Base-by-base conservation (phyloP, 257 asterid species). In the Dorcoceras hygrometricum region DNA sequence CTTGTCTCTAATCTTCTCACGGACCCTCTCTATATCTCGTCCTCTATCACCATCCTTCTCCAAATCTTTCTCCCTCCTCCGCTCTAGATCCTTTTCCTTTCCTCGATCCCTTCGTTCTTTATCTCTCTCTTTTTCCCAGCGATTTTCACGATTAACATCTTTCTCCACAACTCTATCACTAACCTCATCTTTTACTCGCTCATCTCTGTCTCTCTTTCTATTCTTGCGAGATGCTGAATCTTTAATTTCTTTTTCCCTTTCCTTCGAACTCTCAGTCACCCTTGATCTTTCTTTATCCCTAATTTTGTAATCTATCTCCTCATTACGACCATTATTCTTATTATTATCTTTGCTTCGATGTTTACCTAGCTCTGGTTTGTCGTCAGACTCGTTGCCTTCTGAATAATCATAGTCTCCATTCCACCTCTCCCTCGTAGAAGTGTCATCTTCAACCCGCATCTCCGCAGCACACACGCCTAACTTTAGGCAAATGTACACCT, bases 121-220 rank as follows among this genome's bases (percentile, higher is more conserved):
- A 57, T 89, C 95, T 73, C 77, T 84, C 53, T 84, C 89, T 68
- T 73, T 84, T 68, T 87, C 95, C 77, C 73, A 81, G 59, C 75
- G 80, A 77, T 83, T 84, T 76, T 79, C 96, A 53, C 84, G 79
- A 65, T 82, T 90, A 68, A 59, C 25, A 65, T 83, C 96, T 77
- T 79, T 85, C 68, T 82, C 96, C 32, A 84, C 59, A 14, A 53
- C 71, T 73, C 74, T 86, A 36, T 80, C 92, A 23, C 85, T 79
- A 54, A 59, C 73, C 76, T 68, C 83, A 59, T 80, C 95, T 71
- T 73, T 91, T 50, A 78, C 93, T 66, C 68, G 74, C 51, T 82
- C 90, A 63, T 85, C 88, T 59, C 76, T 86, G 59, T 91, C 94
- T 78, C 80, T 87, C 83, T 84, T 84, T 82, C 81, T 79, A 68